Percentiles rank a stretch among this genome's conserved stretches.
phyloP scores from a whole-genome alignment of 768 basidiomycete genomes.

The Xerocomellus dryophilus region DNA sequence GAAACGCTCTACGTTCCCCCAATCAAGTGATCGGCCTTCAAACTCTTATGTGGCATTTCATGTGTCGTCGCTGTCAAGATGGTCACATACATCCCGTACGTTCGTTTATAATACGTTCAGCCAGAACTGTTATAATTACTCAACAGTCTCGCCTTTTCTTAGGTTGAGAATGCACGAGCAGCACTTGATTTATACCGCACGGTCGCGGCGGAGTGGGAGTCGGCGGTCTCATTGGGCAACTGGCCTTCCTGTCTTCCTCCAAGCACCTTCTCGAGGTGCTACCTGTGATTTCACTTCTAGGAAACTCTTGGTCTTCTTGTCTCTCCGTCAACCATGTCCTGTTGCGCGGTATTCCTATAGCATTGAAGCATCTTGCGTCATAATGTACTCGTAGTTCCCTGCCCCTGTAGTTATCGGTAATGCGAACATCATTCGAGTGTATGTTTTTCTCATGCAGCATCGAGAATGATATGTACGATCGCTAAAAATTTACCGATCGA shows the following conservation, averaged over 20 bases:
- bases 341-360: constrained; percentile 6
- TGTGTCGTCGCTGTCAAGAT: constrained; percentile 75
- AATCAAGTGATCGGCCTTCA: constrained; percentile 71
- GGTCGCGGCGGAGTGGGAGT: constrained; percentile 65
- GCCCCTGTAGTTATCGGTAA: constrained; percentile 14
- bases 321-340: neutral
- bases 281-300: constrained; percentile 40
- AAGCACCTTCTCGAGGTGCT: constrained; percentile 77
- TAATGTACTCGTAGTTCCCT: constrained; percentile 24
- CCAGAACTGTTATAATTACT: constrained; percentile 6
- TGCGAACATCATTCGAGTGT: constrained; percentile 13
- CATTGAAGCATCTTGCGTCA: constrained; percentile 15
- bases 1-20: constrained; percentile 62
- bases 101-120: constrained; percentile 13
- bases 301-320: constrained; percentile 16
- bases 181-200: constrained; percentile 52
- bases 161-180: constrained; percentile 79
- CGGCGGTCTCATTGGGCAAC: constrained; percentile 50
- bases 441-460: neutral
- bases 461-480: neutral
- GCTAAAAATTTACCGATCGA: neutral
- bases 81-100: constrained; percentile 69
- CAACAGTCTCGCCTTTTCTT: constrained; percentile 7
- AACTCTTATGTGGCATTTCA: constrained; percentile 79
- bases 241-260: constrained; percentile 81